Base-by-base conservation (phyloP, 106 monocot species). In the Posidonia australis region DNA sequence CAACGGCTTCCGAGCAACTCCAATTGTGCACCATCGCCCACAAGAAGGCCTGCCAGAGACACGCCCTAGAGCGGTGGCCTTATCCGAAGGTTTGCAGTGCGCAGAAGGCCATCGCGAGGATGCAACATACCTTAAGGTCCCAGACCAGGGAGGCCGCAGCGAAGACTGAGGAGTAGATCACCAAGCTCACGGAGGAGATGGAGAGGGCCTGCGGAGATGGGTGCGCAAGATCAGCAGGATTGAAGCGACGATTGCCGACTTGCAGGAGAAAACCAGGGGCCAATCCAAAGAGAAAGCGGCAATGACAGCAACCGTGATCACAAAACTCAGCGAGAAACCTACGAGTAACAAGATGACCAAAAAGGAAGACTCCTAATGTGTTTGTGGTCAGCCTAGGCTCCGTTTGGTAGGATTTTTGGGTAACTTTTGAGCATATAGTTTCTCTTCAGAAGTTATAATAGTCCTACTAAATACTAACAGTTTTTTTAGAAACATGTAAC, bases 1-100 rank as follows among this genome's bases (percentile, higher is more conserved):
- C n/a, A n/a, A n/a, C n/a, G n/a, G n/a, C n/a, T 85, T 67, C 84
- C 21, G 77, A 54, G 53, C 58, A 82, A 52, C 73, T 92, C n/a
- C 47, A 56, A 6, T 57, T 92, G 11, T 92, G 87, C 36, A 57
- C 80, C 10, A 85, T 84, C 0, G 81, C 80, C 30, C 76, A 85
- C 42, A 88, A 88, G 77, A 77, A 78, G 52, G 45, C 76, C 1
- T 88, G 92, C 22, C 65, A 85, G 20, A 80, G 58, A 51, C 46
- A 77, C 45, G 77, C 75, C 26, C 18, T 62, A 0, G 16, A 41
- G 21, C 41, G 62, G 10, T 62, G 62, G 62, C 62, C 62, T 11
- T 44, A 62, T 13, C 41, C 43, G 44, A 62, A 62, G 62, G 62
- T 62, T 18, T 16, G 44, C 9, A 62, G 62, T 0, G 62, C 42